Percentiles rank a stretch among this genome's conserved stretches.
phyloP scores from a whole-genome alignment of 257 asterid genomes.

The Parsonsia alboflavescens region DNA sequence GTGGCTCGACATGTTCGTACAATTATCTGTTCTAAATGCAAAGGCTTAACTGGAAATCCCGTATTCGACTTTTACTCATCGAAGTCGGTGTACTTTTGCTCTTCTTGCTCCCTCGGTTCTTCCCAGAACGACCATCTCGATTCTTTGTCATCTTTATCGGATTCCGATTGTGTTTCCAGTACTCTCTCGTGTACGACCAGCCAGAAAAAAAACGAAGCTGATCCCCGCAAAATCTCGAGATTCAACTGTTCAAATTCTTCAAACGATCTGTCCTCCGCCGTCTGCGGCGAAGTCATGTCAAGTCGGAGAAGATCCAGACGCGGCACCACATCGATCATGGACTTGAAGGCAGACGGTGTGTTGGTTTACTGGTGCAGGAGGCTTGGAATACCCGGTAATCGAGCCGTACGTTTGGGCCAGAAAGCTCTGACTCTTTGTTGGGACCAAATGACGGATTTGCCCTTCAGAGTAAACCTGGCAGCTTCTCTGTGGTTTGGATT shows the following conservation, averaged over 20 bases:
- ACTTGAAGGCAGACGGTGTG: conserved; percentile 31
- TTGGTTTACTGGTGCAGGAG: conserved; percentile 43
- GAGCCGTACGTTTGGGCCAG: conserved; percentile 26
- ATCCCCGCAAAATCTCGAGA: not conserved
- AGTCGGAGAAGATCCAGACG: not conserved
- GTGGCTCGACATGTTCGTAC: conserved; percentile 59
- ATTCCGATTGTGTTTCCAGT: conserved; percentile 43
- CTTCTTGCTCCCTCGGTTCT: conserved; percentile 23
- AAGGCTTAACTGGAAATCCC: conserved; percentile 14
- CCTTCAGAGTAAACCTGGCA: conserved; percentile 46
- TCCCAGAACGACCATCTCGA: conserved; percentile 16
- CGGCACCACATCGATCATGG: not conserved
- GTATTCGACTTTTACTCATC: conserved; percentile 12
- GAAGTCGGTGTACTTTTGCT: conserved; percentile 12
- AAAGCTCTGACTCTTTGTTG: conserved; percentile 30
- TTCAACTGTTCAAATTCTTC: not conserved
- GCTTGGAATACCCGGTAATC: conserved; percentile 32
- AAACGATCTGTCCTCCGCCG: not conserved
- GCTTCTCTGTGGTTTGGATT: conserved; percentile 61
- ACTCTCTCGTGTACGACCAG: conserved; percentile 15
- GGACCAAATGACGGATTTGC: conserved; percentile 32
- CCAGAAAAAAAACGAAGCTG: not conserved
- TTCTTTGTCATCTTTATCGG: conserved; percentile 21
- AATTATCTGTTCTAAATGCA: conserved; percentile 30
- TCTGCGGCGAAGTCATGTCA: not conserved